Base-by-base conservation (phyloP, 1,139 yeast species). In the Pichia sp. region DNA sequence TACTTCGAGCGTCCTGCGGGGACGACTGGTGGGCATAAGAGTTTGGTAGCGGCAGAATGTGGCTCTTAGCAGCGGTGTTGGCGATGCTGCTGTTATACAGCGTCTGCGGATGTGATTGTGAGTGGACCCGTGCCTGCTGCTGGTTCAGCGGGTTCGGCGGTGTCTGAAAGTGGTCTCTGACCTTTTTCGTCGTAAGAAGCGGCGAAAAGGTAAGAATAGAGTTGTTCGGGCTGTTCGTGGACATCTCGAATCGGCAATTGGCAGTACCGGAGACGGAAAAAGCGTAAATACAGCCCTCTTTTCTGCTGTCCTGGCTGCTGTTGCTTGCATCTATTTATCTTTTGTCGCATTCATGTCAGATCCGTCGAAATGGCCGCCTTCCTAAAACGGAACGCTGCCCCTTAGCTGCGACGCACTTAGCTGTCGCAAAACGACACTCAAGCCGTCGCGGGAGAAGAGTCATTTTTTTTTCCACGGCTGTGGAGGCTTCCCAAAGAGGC, bases 121-220 rank as follows among this genome's bases (percentile, higher is more conserved):
- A 40, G 30, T 40, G 47, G 24, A 30, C 48, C 46, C 33, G 17
- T 4, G 33, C 10, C 30, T 43, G 53, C 17, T 53, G 58, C 34
- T 72, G 69, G 34, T 68, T 65, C 30, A 71, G 67, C 1, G 80
- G 81, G 58, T 79, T 80, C 6, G 84, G 84, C 2, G 85, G 85
- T 2, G 85, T 80, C 41, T 77, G 74, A 63, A 80, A 79, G 46
- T 79, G 67, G 59, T 79, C 81, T 56, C 72, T 75, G 16, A 76
- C 73, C 31, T 65, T 60, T 46, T 77, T 73, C 58, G 73, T 76
- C 43, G 75, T 71, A 53, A 83, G 75, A 60, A 79, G 70, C 0
- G 89, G 89, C 8, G 87, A 83, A 45, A 83, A 83, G 55, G 80
- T 82, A 49, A 84, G 68, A 12, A 87, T 82, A 5, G 88, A 83